These are phyloP conservation scores for Dendrostoma leiphaemia DNA, from an alignment of 2,329 filamentous ascomycete species.

Conservation along the genomic window DNA sequence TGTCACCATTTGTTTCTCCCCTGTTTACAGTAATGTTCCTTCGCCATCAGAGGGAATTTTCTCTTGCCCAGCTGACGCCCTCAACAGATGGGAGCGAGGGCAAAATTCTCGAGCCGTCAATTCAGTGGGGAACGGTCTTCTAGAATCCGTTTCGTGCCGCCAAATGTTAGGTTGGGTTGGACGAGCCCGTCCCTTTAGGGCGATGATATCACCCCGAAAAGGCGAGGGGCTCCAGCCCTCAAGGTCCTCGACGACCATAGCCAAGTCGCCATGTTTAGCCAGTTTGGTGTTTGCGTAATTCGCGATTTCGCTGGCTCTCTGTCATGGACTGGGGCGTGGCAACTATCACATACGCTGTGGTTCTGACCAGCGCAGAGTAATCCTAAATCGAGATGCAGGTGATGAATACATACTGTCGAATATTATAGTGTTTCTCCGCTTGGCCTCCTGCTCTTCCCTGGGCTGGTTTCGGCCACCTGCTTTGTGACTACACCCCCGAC, in stretches of 20 bases:
- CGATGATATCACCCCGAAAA: constrained; percentile 9
- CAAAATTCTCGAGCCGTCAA: constrained; percentile 17
- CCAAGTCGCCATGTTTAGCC: constrained; percentile 13
- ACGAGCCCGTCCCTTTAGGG: constrained; percentile 8
- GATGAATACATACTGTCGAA: constrained; percentile 5
- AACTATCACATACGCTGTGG: constrained; percentile 7
- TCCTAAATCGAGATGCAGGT: constrained; percentile 4
- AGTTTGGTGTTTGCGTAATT: constrained; percentile 16
- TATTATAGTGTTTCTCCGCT: too few relatives aligned
- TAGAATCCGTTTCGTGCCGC: constrained; percentile 7
- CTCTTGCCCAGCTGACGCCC: constrained; percentile 17
- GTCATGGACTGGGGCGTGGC: neutral
- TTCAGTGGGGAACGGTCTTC: constrained; percentile 13
- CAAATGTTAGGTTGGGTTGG: neutral
- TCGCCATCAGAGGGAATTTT: constrained; percentile 18
- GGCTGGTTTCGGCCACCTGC: neutral
- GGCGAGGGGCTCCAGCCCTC: neutral
- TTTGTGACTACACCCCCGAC: neutral
- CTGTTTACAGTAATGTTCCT: too few relatives aligned
- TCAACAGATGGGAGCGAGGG: constrained; percentile 20
- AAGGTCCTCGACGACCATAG: neutral
- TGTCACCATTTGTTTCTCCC: too few relatives aligned
- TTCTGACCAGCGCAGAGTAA: constrained; percentile 8
- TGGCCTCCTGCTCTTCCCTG: too few relatives aligned
- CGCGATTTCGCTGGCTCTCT: neutral